Percentiles rank a stretch among this genome's conserved stretches.
phyloP scores from a whole-genome alignment of 345 rosid genomes.

The Salix brachista region DNA sequence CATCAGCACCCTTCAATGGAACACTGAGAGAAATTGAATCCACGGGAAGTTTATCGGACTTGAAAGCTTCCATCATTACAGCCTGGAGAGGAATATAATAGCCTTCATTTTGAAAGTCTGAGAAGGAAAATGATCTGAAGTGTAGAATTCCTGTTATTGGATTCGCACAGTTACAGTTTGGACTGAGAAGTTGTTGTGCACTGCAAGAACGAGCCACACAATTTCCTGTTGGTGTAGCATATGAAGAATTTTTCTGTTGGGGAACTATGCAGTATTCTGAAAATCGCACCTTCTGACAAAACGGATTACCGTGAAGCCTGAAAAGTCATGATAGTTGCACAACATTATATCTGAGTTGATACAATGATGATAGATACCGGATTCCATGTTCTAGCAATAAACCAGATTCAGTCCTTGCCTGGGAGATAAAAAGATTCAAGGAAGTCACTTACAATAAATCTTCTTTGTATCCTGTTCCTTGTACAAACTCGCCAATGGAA shows the following conservation, averaged over 20 bases:
- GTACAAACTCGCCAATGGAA: neutral
- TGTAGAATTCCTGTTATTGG: neutral
- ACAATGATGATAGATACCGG: neutral
- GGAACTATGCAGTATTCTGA: neutral
- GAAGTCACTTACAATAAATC: neutral
- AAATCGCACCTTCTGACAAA: neutral
- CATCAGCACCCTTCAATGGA: neutral
- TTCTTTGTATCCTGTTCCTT: neutral
- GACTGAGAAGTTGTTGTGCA: neutral
- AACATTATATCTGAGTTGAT: neutral
- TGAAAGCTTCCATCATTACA: neutral
- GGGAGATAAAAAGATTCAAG: neutral
- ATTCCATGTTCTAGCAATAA: neutral
- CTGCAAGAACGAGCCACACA: neutral
- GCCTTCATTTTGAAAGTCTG: neutral
- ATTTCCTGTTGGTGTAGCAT: neutral
- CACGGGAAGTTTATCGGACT: neutral
- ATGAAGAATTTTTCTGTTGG: neutral
- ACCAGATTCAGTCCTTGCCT: neutral
- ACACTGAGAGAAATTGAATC: neutral
- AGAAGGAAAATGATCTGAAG: neutral
- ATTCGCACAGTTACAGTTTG: conserved; percentile 5
- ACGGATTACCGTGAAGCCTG: conserved; percentile 3
- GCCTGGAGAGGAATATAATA: neutral
- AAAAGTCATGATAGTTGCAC: neutral